These are phyloP conservation scores for Luvunga scandens DNA, from an alignment of 345 rosid species.

Conservation along the genomic window DNA sequence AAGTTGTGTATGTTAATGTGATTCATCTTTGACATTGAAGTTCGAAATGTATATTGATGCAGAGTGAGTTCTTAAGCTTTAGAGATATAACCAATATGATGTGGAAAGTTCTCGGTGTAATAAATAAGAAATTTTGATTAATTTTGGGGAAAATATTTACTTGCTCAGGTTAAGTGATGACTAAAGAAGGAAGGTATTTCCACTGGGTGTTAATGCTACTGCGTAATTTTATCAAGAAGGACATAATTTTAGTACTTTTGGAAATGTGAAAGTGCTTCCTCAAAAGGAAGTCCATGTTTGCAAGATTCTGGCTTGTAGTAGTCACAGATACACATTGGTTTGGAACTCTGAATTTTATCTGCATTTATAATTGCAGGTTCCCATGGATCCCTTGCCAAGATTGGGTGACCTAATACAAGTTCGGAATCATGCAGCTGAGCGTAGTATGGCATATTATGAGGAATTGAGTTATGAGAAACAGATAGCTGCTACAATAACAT, in stretches of 20 bases:
- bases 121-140: background rate
- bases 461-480: constrained; percentile 22
- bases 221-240: background rate
- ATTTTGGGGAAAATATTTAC: background rate
- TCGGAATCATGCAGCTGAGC: constrained; percentile 15
- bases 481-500: constrained; percentile 43
- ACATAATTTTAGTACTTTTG: background rate
- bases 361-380: constrained; percentile 29
- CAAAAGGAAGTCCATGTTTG: background rate
- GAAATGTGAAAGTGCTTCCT: background rate
- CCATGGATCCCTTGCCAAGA: constrained; percentile 21
- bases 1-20: background rate
- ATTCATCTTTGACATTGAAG: background rate
- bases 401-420: constrained; percentile 18
- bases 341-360: background rate
- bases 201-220: background rate
- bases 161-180: background rate
- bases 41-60: background rate
- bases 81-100: background rate
- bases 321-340: background rate
- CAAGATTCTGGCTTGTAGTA: background rate
- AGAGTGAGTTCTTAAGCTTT: background rate
- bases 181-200: background rate
- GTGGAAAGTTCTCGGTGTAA: background rate
- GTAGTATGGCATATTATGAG: constrained; percentile 15